A percentile compares a stretch with the other conserved stretches of the same genome.
phyloP scores from a whole-genome alignment of 805 yeast genomes.

The Monosporozyma yasuniensis region DNA sequence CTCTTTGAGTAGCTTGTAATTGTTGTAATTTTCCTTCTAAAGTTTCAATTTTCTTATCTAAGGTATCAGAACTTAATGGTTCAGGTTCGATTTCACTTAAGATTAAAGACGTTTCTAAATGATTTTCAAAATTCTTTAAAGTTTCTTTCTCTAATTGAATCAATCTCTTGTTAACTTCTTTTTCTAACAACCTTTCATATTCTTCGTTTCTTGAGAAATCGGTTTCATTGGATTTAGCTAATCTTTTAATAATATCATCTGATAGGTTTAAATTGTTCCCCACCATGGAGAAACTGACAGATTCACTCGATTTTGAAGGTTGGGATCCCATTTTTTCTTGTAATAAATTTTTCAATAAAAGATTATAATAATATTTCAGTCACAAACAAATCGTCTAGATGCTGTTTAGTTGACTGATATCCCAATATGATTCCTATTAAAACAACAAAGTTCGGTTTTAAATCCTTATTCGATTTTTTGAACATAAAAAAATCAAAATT shows the following conservation, averaged over 20 bases:
- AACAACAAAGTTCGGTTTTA: not conserved
- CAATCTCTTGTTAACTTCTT: constrained; percentile 51
- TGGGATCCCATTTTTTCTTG: constrained; percentile 43
- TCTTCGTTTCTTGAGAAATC: constrained; percentile 65
- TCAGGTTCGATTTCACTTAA: constrained; percentile 27
- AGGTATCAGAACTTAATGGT: constrained; percentile 26
- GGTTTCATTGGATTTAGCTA: constrained; percentile 55
- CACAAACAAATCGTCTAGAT: too few species aligned
- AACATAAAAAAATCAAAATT: not conserved
- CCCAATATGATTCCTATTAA: not conserved
- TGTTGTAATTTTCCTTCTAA: constrained; percentile 30
- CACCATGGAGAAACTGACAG: constrained; percentile 4
- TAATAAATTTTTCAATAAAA: not conserved
- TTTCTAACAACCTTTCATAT: constrained; percentile 57
- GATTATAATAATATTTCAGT: too few species aligned
- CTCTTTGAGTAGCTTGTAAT: constrained; percentile 27
- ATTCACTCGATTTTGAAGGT: constrained; percentile 48
- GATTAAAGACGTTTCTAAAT: constrained; percentile 35
- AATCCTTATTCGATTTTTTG: not conserved
- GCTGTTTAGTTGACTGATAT: too few species aligned
- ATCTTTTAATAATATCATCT: constrained; percentile 51
- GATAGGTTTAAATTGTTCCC: constrained; percentile 63
- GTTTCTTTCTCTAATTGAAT: constrained; percentile 46
- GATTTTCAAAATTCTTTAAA: constrained; percentile 41
- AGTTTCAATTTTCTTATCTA: constrained; percentile 36